These are phyloP conservation scores for Fusarium mangiferae DNA, from an alignment of 2,329 filamentous ascomycete species.

Conservation along the genomic window DNA sequence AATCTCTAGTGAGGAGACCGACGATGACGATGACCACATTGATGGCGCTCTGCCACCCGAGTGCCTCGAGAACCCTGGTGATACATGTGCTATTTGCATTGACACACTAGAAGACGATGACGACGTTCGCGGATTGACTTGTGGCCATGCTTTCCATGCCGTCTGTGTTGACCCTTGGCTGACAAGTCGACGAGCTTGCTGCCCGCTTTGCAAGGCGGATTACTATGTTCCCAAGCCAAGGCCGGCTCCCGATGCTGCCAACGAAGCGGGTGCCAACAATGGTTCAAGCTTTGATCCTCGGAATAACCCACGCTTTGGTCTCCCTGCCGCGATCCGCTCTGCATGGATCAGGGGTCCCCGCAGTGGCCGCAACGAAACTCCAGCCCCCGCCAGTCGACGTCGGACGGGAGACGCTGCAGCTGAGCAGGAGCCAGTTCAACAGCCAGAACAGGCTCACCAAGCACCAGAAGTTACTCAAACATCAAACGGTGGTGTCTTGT, in stretches of 20 bases:
- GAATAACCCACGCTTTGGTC: constrained; percentile 58
- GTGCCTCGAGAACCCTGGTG: constrained; percentile 81
- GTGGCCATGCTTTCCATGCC: constrained; percentile 98
- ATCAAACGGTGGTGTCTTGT: constrained; percentile 41
- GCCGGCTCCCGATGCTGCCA: constrained; percentile 55
- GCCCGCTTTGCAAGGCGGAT: constrained; percentile 96
- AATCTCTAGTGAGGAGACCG: constrained; percentile 62
- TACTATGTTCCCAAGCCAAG: constrained; percentile 96
- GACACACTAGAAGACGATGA: constrained; percentile 95
- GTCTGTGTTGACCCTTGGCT: constrained; percentile 97
- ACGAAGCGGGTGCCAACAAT: constrained; percentile 49
- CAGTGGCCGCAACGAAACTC: background rate
- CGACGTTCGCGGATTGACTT: constrained; percentile 91
- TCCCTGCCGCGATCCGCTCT: constrained; percentile 56
- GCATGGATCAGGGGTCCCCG: constrained; percentile 50
- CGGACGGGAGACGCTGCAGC: constrained; percentile 16
- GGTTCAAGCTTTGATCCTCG: constrained; percentile 47
- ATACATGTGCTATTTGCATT: constrained; percentile 96
- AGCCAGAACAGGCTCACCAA: constrained; percentile 16
- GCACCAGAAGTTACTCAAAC: constrained; percentile 20
- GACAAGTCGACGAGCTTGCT: constrained; percentile 92
- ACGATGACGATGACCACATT: constrained; percentile 83
- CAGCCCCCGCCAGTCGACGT: constrained; percentile 14
- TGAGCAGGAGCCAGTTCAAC: constrained; percentile 21
- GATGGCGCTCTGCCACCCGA: constrained; percentile 84